Evolutionary conservation across 139 green algal genomes (phyloP), one percentile per base, ranked within the genome.

Genomic region (Auxenochlorella pyrenoidosa): DNA sequence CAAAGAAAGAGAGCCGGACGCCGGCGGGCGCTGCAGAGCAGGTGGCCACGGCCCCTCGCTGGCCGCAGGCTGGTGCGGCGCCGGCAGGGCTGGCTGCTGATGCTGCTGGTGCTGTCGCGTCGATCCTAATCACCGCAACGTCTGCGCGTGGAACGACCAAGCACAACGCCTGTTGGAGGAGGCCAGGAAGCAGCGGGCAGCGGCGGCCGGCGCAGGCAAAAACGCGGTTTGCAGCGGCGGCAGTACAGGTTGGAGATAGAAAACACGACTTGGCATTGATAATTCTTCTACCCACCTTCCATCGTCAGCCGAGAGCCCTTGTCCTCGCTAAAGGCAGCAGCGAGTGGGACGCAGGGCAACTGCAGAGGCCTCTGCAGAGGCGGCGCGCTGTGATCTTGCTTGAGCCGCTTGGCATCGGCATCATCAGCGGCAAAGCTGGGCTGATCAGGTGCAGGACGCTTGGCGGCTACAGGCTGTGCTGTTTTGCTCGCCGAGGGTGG

Each of bases 1-100:
- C 93, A 59, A 87, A 87, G 75, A 90, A 92, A 10, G 82, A 66
- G 18, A 90, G 83, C 66, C 90, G 92, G 86, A 83, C 85, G 3
- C 26, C 58, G 8, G 41, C 54, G 16, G 15, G 15, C 54, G 54
- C 54, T 24, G 54, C 54, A 24, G 12, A 8, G 22, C 10, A 43
- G 36, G 18, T 43, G 70, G 70, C 70, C 38, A 12, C 70, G 24
- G 71, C 19, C 36, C 12, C 44, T 8, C 54, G 16, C 16, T 63
- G 12, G 16, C 54, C 16, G 15, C 54, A 3, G 16, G 16, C 54
- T 24, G 54, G 10, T 24, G 54, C 22, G 54, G 54, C 54, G 22
- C 4, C 71, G 0, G 44, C 68, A 51, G 32, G 15, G 19, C 34
- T 36, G 32, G 59, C 1, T 63, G 54, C 54, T 77, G 75, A n/a